Evolutionary conservation across 768 basidiomycete genomes (phyloP).

Genomic region (Fomitopsis serialis): DNA sequence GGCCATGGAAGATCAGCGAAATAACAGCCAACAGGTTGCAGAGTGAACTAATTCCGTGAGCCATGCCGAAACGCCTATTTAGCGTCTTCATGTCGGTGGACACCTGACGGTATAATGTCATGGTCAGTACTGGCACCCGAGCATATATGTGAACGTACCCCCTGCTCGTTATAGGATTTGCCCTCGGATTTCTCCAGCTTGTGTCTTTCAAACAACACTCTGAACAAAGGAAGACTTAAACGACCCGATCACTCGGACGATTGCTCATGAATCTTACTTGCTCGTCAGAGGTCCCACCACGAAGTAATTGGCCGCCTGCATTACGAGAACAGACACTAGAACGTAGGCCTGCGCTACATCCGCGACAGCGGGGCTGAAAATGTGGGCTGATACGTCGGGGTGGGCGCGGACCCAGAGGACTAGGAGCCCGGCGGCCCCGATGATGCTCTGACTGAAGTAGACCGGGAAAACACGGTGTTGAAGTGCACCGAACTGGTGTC

Average conservation of each 20-base stretch:
- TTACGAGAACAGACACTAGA: slow-evolving; percentile 38
- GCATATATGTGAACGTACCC: slow-evolving; percentile 37
- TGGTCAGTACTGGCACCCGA: background rate
- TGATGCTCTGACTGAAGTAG: slow-evolving; percentile 62
- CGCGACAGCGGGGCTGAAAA: slow-evolving; percentile 40
- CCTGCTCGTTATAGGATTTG: slow-evolving; percentile 57
- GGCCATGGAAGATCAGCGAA: slow-evolving; percentile 60
- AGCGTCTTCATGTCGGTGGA: slow-evolving; percentile 65
- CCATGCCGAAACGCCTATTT: slow-evolving; percentile 57
- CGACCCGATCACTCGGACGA: background rate
- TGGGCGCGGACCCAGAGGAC: slow-evolving; percentile 54
- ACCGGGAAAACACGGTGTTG: slow-evolving; percentile 73
- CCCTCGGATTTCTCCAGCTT: slow-evolving; percentile 72
- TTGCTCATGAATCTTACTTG: slow-evolving; percentile 39
- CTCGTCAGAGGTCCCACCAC: slow-evolving; percentile 69
- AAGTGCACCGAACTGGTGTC: slow-evolving; percentile 66
- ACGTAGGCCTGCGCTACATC: slow-evolving; percentile 66
- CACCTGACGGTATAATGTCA: slow-evolving; percentile 34
- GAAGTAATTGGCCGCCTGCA: slow-evolving; percentile 59
- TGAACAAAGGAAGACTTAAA: slow-evolving; percentile 19
- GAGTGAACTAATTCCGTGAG: slow-evolving; percentile 67
- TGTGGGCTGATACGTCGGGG: slow-evolving; percentile 45
- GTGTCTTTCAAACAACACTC: slow-evolving; percentile 74
- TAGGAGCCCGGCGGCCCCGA: slow-evolving; percentile 49
- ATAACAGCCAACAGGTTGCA: slow-evolving; percentile 59